Evolutionary conservation across 495 filamentous ascomycete genomes (phyloP), one percentile per base, ranked within the genome.

Genomic region (Apodospora peruviana): DNA sequence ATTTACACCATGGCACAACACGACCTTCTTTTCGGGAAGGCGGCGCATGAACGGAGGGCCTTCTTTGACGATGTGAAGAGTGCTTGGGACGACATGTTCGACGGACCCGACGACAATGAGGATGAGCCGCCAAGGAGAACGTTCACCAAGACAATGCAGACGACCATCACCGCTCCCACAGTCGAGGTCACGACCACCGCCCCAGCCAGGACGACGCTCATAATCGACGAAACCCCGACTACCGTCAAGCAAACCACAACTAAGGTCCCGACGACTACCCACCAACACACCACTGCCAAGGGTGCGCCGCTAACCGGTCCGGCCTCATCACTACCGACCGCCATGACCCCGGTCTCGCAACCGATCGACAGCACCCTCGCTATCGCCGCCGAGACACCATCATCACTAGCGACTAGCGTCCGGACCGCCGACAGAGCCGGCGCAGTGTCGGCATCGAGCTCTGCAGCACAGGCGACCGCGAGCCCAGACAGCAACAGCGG

Each of bases 381-480:
- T 7, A 12, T 43, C 40, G 40, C 40, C 4, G 11, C 37, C 37
- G 37, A 40, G 37, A 40, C 37, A 17, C 14, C 40, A 10, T 23
- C 40, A 5, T 25, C 40, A n/a, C 37, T n/a, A 5, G 22, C 40
- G 17, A 24, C 40, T 14, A 19, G 10, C 20, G 20, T 19, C 12
- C 5, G 16, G 5, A 25, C 7, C 4, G 22, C 20, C 24, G 40
- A 19, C 45, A 12, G 21, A 11, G 40, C 40, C 10, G 40, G 20
- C 19, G 11, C 22, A 5, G 59, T 42, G 0, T 18, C 46, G 1
- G 25, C 66, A 2, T 45, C 65, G 10, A 53, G 59, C 1, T n/a
- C n/a, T n/a, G n/a, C n/a, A n/a, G n/a, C n/a, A n/a, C 11, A 54
- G 61, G 8, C 63, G 21, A 62, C 68, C n/a, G 58, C 64, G 32